A percentile compares a stretch with the other conserved stretches of the same genome.
These are phyloP conservation scores for Corylus americana DNA, from an alignment of 306 rosid species.

Conservation along the genomic window DNA sequence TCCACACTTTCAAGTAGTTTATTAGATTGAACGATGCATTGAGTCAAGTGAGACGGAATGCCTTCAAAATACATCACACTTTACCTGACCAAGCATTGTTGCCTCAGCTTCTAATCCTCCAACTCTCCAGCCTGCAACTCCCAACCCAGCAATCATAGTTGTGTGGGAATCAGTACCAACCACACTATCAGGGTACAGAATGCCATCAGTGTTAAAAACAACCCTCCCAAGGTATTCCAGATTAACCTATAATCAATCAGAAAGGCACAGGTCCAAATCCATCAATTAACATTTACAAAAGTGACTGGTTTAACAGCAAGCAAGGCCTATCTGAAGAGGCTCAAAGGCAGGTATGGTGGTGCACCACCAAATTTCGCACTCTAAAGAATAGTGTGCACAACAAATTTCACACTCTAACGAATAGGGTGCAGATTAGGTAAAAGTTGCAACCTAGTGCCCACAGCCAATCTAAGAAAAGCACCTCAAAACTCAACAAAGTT, in stretches of 20 bases:
- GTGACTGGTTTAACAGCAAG: neutral
- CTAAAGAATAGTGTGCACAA: no score
- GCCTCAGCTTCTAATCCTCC: slow-evolving; percentile 18
- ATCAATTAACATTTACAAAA: neutral
- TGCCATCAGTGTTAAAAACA: slow-evolving; percentile 11
- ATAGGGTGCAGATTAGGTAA: neutral
- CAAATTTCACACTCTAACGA: no score
- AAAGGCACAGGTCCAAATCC: neutral
- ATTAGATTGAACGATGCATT: neutral
- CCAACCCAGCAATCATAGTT: slow-evolving; percentile 20
- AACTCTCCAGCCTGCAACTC: slow-evolving; percentile 19
- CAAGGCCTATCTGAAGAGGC: neutral
- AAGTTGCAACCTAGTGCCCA: neutral
- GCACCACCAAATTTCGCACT: no score
- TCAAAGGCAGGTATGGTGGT: neutral
- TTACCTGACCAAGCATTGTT: slow-evolving; percentile 15
- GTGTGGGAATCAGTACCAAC: slow-evolving; percentile 23
- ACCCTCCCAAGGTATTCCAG: slow-evolving; percentile 20
- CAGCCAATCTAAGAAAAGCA: neutral
- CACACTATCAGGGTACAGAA: slow-evolving; percentile 21
- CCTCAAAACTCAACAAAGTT: neutral
- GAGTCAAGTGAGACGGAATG: neutral
- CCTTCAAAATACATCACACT: neutral
- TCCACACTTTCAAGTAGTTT: neutral
- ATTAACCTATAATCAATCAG: slow-evolving; percentile 4